Evolutionary conservation across 345 rosid genomes (phyloP).

Genomic region (Melastoma malabathricum): DNA sequence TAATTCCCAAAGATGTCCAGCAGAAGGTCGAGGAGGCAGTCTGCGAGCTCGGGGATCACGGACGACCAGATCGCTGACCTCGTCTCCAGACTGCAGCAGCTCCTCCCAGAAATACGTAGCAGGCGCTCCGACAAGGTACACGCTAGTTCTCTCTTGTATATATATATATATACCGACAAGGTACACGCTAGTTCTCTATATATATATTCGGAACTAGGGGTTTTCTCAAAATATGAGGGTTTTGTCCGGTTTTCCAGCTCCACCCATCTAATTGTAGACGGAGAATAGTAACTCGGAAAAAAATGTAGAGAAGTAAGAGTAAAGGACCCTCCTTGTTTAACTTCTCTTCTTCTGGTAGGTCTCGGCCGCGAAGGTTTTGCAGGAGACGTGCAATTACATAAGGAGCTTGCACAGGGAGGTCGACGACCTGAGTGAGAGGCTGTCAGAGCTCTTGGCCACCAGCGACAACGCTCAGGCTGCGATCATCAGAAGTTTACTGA

Average conservation of each 20-base stretch:
- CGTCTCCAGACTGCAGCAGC: conserved; percentile 69
- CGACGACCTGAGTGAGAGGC: conserved; percentile 70
- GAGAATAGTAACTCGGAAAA: no score
- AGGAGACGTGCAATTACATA: conserved; percentile 83
- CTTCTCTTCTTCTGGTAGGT: conserved; percentile 19
- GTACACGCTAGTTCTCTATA: background rate
- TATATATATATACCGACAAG: background rate
- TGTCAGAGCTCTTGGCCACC: conserved; percentile 61
- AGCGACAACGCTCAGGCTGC: conserved; percentile 60
- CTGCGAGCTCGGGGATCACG: conserved; percentile 55
- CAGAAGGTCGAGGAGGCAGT: conserved; percentile 65
- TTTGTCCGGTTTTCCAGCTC: no score
- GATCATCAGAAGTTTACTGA: conserved; percentile 67
- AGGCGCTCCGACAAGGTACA: conserved; percentile 61
- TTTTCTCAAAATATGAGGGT: no score
- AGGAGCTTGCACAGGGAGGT: conserved; percentile 67
- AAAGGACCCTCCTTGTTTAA: background rate
- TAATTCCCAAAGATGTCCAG: conserved; percentile 37
- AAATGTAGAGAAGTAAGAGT: no score
- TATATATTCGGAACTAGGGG: background rate
- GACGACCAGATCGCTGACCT: conserved; percentile 94
- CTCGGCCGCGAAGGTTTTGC: conserved; percentile 66
- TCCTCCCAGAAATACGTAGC: conserved; percentile 67
- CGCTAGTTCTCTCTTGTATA: background rate
- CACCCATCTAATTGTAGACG: no score